phyloP scores from a whole-genome alignment of 2,329 filamentous ascomycete genomes.

The Pseudogymnoascus verrucosus region DNA sequence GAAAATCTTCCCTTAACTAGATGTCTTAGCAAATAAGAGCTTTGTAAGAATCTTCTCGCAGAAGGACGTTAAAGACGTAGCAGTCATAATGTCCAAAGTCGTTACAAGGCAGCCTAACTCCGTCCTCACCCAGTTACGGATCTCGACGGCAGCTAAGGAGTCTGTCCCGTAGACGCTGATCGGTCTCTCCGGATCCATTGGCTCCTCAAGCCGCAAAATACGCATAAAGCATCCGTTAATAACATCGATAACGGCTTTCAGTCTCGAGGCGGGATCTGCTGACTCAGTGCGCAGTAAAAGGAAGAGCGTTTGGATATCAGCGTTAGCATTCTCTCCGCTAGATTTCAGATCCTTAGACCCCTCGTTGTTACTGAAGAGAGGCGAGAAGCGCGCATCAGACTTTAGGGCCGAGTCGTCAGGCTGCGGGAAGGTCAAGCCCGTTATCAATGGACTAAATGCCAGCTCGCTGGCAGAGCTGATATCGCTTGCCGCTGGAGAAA shows the following conservation, averaged over 20 bases:
- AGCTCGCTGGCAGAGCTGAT: background rate
- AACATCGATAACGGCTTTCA: background rate
- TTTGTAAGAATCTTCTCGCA: background rate
- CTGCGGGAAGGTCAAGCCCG: background rate
- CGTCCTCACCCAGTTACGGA: constrained; percentile 15
- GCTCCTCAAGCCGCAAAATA: constrained; percentile 3
- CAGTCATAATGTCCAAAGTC: constrained; percentile 38
- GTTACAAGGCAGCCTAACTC: constrained; percentile 29
- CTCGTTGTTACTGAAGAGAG: background rate
- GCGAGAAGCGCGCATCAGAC: background rate
- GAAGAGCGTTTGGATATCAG: constrained; percentile 9
- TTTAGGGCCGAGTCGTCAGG: constrained; percentile 16
- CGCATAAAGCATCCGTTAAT: background rate
- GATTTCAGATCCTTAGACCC: background rate
- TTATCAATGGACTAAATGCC: constrained; percentile 4
- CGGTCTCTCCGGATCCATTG: constrained; percentile 15
- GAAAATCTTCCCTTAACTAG: background rate
- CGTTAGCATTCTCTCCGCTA: background rate
- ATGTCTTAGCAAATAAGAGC: background rate
- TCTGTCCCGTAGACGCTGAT: constrained; percentile 13
- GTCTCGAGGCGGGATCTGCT: background rate
- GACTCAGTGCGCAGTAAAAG: background rate
- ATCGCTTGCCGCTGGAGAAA: constrained; percentile 14
- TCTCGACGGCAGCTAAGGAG: constrained; percentile 17
- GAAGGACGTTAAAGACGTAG: background rate